Conservation (phyloP, 257 asterid genomes). For the Solanum infundibuliforme region DNA sequence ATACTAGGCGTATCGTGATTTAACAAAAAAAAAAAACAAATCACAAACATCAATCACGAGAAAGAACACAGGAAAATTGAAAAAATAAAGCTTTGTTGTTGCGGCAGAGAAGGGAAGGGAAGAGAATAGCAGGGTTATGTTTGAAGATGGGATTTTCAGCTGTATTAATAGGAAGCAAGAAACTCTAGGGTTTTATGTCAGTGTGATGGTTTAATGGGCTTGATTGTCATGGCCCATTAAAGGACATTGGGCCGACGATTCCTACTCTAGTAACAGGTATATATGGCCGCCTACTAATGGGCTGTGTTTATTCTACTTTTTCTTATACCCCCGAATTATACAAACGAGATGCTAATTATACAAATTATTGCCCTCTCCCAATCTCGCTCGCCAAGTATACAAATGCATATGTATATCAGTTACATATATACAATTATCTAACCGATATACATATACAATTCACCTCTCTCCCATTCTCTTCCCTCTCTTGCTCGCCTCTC, state of each 20-base stretch:
- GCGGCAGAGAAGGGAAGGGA: neutral
- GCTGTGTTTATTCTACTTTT: neutral
- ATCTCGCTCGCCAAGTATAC: neutral
- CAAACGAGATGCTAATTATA: neutral
- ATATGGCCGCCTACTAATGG: neutral
- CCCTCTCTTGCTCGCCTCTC: neutral
- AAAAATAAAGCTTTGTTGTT: neutral
- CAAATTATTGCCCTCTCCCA: neutral
- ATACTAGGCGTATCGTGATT: slow-evolving; percentile 18
- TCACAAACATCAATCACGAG: neutral
- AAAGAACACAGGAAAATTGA: neutral
- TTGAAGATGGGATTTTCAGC: neutral
- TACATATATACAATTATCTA: neutral
- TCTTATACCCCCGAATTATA: neutral
- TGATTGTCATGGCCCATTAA: neutral
- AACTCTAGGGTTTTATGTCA: neutral
- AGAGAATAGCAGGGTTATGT: neutral
- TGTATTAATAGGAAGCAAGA: neutral
- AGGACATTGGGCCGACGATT: neutral
- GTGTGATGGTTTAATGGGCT: neutral
- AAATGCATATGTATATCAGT: neutral
- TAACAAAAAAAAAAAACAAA: neutral
- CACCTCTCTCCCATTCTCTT: neutral
- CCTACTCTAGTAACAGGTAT: neutral
- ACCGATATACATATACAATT: too few relatives aligned